These are phyloP conservation scores for Apiotrichum gamsii DNA, from an alignment of 1,284 basidiomycete genomes.

Conservation along the genomic window DNA sequence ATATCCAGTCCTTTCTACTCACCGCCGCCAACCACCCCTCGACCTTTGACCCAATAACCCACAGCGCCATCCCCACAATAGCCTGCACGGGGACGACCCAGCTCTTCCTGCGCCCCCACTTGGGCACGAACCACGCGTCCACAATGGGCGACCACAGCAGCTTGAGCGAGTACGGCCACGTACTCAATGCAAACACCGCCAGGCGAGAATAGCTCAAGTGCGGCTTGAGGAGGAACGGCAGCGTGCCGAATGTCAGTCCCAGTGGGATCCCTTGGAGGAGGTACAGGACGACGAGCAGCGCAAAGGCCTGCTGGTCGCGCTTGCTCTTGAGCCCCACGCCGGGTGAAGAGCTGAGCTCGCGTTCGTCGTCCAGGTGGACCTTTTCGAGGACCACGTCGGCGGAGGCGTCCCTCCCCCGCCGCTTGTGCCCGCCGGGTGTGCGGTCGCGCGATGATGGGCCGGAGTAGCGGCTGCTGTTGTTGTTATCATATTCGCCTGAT, in stretches of 20 bases:
- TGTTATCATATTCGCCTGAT: too few species aligned
- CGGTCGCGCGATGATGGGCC: not conserved
- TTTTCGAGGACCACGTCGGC: conserved; percentile 19
- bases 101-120: conserved; percentile 78
- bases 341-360: conserved; percentile 5
- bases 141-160: conserved; percentile 97
- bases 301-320: conserved; percentile 75
- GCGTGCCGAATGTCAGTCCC: conserved; percentile 66
- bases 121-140: conserved; percentile 75
- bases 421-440: not conserved
- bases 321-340: conserved; percentile 30
- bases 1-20: too few species aligned
- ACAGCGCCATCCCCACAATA: conserved; percentile 80
- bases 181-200: conserved; percentile 86
- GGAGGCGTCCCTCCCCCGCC: not conserved
- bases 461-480: not conserved
- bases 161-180: conserved; percentile 97
- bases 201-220: conserved; percentile 95
- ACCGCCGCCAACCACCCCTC: conserved; percentile 77
- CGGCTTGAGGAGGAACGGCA: conserved; percentile 92
- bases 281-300: conserved; percentile 74
- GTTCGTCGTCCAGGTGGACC: conserved; percentile 20
- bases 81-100: conserved; percentile 99
- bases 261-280: conserved; percentile 88
- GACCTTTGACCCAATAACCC: conserved; percentile 76